Evolutionary conservation across 257 asterid species (phyloP).

Genomic region (Solanum pinnatisectum): DNA sequence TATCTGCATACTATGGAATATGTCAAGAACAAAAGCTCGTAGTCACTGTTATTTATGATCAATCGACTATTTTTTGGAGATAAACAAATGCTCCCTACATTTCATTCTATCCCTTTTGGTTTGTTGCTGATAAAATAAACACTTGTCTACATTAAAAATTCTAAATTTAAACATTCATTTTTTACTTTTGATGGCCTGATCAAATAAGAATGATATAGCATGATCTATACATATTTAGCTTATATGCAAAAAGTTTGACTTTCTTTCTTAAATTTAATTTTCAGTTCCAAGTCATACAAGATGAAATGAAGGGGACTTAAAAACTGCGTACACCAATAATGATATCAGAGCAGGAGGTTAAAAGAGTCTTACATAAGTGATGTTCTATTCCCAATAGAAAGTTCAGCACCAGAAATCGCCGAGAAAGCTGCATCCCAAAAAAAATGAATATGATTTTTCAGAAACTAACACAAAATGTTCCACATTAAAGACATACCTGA

Average conservation of each 20-base stretch:
- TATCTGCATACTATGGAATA: not conserved
- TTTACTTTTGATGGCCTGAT: not conserved
- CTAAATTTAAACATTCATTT: not conserved
- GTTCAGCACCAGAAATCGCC: slow-evolving; percentile 11
- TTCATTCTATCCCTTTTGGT: not conserved
- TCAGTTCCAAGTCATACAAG: too few relatives aligned
- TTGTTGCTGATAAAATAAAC: not conserved
- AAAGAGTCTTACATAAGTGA: slow-evolving; percentile 43
- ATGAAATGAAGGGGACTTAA: not conserved
- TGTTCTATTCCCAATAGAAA: too few relatives aligned
- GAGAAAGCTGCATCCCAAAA: slow-evolving; percentile 47
- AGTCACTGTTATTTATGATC: not conserved
- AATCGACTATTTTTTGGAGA: not conserved
- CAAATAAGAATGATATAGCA: not conserved
- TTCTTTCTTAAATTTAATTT: not conserved
- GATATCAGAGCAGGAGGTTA: not conserved
- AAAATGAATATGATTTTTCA: too few relatives aligned
- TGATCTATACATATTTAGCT: not conserved
- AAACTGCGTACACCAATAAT: not conserved
- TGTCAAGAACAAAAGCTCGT: not conserved
- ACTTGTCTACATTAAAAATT: not conserved
- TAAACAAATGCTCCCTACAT: not conserved
- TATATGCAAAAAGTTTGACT: not conserved
- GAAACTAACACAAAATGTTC: too few relatives aligned
- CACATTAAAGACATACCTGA: too few relatives aligned